Conservation (phyloP, 2,329 filamentous ascomycete genomes). For the Calonectria henricotiae region DNA sequence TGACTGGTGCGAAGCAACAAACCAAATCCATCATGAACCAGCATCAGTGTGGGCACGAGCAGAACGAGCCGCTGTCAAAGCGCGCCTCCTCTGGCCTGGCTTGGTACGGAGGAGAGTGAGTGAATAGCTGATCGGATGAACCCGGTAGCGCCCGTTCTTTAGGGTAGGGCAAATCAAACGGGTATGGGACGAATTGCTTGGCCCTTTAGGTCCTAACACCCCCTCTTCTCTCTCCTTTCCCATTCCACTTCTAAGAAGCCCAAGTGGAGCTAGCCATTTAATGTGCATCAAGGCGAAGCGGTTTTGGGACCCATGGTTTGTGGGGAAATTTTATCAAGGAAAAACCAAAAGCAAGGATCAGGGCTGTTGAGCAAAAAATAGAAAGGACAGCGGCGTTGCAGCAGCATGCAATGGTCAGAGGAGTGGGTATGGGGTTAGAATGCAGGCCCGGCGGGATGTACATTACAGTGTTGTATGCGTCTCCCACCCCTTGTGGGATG, state of each 20-base stretch:
- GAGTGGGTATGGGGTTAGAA: constrained; percentile 18
- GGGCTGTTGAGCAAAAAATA: background rate
- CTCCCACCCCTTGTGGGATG: constrained; percentile 4
- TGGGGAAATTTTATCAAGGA: constrained; percentile 10
- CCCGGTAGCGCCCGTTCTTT: constrained; percentile 15
- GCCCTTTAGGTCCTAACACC: background rate
- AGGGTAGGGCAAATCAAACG: constrained; percentile 9
- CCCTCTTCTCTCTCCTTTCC: too few species aligned
- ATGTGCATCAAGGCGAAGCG: constrained; percentile 12
- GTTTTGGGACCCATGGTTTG: constrained; percentile 21
- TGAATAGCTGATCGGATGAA: constrained; percentile 23
- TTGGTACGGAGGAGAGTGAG: background rate
- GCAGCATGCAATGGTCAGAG: constrained; percentile 8
- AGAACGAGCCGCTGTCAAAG: constrained; percentile 19
- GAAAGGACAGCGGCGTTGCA: background rate
- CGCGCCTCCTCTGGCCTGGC: background rate
- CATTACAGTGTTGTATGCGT: background rate
- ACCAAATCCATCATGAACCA: constrained; percentile 9
- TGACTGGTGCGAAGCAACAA: constrained; percentile 14
- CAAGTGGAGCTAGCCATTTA: constrained; percentile 20
- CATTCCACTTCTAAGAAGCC: too few species aligned
- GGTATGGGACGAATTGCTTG: constrained; percentile 14
- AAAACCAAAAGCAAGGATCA: constrained; percentile 9
- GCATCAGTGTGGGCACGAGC: background rate
- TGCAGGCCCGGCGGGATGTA: background rate